Conservation (phyloP, 75 land plant species). For the Azolla pinnata region DNA sequence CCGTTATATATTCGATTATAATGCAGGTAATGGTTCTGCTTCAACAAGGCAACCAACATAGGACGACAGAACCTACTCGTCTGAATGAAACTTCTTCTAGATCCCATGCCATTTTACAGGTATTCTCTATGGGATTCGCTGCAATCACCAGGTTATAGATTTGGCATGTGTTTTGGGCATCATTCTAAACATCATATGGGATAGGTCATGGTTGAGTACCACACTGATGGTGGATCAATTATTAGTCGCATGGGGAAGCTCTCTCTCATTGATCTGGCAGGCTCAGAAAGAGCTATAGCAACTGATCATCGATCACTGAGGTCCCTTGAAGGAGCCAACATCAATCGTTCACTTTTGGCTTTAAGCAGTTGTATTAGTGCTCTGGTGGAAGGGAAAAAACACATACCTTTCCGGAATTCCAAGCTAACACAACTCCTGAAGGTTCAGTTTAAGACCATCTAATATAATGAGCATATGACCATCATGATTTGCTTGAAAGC, state of each 20-base stretch:
- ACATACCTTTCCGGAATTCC: constrained; percentile 21
- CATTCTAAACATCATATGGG: not conserved
- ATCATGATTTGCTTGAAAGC: not conserved
- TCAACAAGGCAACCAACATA: constrained; percentile 15
- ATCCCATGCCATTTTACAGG: constrained; percentile 29
- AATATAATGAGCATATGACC: not conserved
- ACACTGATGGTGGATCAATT: constrained; percentile 1
- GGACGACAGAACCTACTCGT: constrained; percentile 20
- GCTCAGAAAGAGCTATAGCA: constrained; percentile 29
- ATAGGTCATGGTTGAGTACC: constrained; percentile 19
- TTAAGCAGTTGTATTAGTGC: constrained; percentile 26
- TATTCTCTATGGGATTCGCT: not conserved
- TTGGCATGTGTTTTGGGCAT: not conserved
- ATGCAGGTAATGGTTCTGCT: constrained; percentile 25
- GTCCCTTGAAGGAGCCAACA: constrained; percentile 26
- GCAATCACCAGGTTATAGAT: not conserved
- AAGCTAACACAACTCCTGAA: constrained; percentile 30
- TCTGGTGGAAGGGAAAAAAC: constrained; percentile 23
- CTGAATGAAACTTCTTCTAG: constrained; percentile 27
- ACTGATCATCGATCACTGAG: constrained; percentile 21
- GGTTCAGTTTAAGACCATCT: not conserved
- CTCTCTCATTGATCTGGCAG: constrained; percentile 25
- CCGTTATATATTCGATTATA: not conserved
- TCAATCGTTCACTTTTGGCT: constrained; percentile 21
- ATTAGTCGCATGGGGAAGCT: constrained; percentile 16